phyloP scores from a whole-genome alignment of 306 rosid genomes.

The Cyclanthera cordifolia region DNA sequence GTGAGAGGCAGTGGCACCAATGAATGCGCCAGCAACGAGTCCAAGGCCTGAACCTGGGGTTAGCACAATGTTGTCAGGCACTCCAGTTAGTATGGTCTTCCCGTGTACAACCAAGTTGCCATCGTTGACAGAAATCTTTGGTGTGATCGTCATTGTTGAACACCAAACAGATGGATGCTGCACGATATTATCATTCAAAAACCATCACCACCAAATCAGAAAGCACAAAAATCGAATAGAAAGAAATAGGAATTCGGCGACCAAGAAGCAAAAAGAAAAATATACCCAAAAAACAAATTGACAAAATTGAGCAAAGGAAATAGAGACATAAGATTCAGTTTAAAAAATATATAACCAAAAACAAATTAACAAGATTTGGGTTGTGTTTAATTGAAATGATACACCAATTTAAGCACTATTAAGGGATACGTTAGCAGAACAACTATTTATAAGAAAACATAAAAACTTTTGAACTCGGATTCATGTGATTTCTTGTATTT shows the following conservation, averaged over 20 bases:
- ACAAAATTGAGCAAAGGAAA: too few species aligned
- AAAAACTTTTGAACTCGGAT: too few species aligned
- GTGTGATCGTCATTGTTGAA: conserved; percentile 70
- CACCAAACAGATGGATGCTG: conserved; percentile 21
- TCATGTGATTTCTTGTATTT: too few species aligned
- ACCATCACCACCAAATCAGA: background rate
- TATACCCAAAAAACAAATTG: background rate
- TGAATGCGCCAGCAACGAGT: conserved; percentile 57
- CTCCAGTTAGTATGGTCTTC: conserved; percentile 66
- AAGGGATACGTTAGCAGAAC: too few species aligned
- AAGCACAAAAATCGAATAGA: background rate
- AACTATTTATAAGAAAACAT: too few species aligned
- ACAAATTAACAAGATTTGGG: too few species aligned
- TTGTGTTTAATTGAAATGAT: background rate
- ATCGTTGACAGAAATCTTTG: conserved; percentile 46
- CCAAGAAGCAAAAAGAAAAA: background rate
- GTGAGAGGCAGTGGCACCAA: conserved; percentile 70
- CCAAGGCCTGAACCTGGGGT: conserved; percentile 56
- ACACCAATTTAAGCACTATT: too few species aligned
- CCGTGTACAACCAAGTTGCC: conserved; percentile 84
- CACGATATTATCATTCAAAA: background rate
- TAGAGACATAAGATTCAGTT: too few species aligned
- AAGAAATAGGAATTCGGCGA: background rate
- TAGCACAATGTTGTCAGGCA: conserved; percentile 65
- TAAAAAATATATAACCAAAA: too few species aligned